Base-by-base conservation (phyloP, 176 grass and related monocot species). In the Carex scoparia region DNA sequence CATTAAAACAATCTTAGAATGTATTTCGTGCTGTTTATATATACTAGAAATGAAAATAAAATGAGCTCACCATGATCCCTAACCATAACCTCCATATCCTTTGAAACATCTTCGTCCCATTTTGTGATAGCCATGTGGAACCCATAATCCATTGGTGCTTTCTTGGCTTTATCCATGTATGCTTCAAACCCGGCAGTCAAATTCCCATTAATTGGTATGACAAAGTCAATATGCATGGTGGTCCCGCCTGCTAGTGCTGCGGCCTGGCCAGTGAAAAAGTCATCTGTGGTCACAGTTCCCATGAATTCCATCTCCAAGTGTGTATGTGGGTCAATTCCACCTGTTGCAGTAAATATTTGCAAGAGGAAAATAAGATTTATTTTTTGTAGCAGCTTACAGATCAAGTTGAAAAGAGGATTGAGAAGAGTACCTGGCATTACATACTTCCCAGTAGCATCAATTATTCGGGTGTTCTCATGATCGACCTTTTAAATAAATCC, bases 61-160 rank as follows among this genome's bases (percentile, higher is more conserved):
- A 69, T 86, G 46, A 28, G 89, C 89, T 88, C 40, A 98, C 95
- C 95, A 87, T 98, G 88, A 71, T 98, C 91, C 76, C 90, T 88
- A 87, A 98, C 93, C 96, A 98, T 98, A 31, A 90, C 38, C 85
- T 93, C 96, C 96, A 98, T 95, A 84, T 98, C 96, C 81, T 85
- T 92, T 11, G 96, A 90, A 92, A 98, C 91, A 70, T 91, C 93
- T 33, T 92, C 96, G 87, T 95, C 88, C 96, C 96, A 98, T 81
- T 98, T 94, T 1, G 93, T 98, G 80, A 98, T 98, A 38, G 91
- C 93, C 96, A 98, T 95, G 81, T 98, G 96, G 77, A 98, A 98
- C 58, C 96, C 96, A 91, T 95, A 98, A 85, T 95, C 96, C 93
- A 98, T 98, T 13, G 85, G 90, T 83, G 93, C 66, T 71, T 89